Percentiles rank a stretch among this genome's conserved stretches.
Conservation (phyloP, 2,329 filamentous ascomycete genomes). For the Clonostachys byssicola region DNA sequence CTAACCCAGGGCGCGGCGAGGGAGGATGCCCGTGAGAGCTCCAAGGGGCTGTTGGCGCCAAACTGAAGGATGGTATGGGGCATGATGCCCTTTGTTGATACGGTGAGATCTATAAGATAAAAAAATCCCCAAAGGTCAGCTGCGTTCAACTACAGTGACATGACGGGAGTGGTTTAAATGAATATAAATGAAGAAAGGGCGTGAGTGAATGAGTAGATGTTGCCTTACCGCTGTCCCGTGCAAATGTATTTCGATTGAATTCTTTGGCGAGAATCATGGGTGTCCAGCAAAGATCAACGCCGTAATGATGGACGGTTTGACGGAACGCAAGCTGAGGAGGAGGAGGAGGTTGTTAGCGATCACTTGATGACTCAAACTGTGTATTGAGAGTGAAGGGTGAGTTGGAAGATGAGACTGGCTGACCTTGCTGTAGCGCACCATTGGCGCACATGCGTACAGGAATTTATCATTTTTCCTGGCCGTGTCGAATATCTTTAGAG, state of each 20-base stretch:
- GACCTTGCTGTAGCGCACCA: conserved; percentile 63
- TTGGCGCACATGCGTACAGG: conserved; percentile 59
- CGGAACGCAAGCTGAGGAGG: conserved; percentile 59
- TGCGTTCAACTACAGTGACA: not conserved
- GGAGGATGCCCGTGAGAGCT: conserved; percentile 58
- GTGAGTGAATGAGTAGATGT: not conserved
- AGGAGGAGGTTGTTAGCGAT: conserved; percentile 8
- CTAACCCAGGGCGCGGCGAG: conserved; percentile 58
- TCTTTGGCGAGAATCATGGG: conserved; percentile 70
- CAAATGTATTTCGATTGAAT: conserved; percentile 57
- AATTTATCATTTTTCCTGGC: conserved; percentile 47
- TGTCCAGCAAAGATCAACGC: conserved; percentile 64
- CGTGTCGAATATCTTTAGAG: conserved; percentile 54
- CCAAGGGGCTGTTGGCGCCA: conserved; percentile 55
- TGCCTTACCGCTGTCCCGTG: conserved; percentile 52
- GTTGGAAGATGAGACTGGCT: not conserved
- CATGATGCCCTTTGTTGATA: conserved; percentile 46
- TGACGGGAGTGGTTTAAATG: too few species aligned
- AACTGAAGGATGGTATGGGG: conserved; percentile 65
- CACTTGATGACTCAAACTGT: not conserved
- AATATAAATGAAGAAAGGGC: not conserved
- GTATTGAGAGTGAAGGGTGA: too few species aligned
- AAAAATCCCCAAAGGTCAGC: not conserved
- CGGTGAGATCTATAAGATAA: conserved; percentile 48
- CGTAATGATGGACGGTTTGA: conserved; percentile 60